Evolutionary conservation across 2,329 filamentous ascomycete genomes (phyloP).

Genomic region (Trichoderma guizhouense): DNA sequence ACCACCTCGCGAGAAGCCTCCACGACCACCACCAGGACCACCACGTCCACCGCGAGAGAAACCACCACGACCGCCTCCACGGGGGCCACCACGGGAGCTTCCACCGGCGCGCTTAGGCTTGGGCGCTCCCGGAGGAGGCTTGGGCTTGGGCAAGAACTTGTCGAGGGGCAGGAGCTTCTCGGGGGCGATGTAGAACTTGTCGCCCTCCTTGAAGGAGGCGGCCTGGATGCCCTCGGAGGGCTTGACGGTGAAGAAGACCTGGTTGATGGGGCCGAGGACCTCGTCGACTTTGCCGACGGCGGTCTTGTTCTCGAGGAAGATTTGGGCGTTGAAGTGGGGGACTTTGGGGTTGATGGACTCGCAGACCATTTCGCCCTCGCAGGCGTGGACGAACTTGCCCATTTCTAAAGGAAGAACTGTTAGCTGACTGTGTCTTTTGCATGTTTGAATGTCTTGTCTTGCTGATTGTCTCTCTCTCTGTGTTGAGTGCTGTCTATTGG

Average conservation of each 20-base stretch:
- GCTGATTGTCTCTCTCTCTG: background rate
- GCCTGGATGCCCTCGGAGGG: slow-evolving; percentile 95
- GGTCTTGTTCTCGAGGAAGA: slow-evolving; percentile 99
- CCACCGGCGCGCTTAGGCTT: slow-evolving; percentile 59
- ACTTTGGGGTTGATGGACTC: slow-evolving; percentile 92
- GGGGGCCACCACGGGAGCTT: slow-evolving; percentile 38
- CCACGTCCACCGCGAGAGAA: slow-evolving; percentile 33
- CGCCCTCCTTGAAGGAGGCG: slow-evolving; percentile 88
- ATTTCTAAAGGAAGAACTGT: slow-evolving; percentile 55
- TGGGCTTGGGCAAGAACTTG: slow-evolving; percentile 94
- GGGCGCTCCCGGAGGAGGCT: slow-evolving; percentile 63
- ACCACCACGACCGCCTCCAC: slow-evolving; percentile 35
- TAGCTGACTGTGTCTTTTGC: background rate
- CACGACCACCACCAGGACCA: slow-evolving; percentile 37
- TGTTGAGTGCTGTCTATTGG: too few species aligned
- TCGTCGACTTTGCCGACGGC: slow-evolving; percentile 96
- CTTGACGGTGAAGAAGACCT: slow-evolving; percentile 98
- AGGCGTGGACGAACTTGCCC: slow-evolving; percentile 89
- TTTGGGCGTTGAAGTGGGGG: slow-evolving; percentile 97
- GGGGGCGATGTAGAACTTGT: slow-evolving; percentile 93
- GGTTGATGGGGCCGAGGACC: slow-evolving; percentile 94
- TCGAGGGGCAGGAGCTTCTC: slow-evolving; percentile 95
- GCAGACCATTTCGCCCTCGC: slow-evolving; percentile 98
- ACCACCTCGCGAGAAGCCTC: slow-evolving; percentile 33
- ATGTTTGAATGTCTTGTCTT: background rate